These are phyloP conservation scores for Hyphodiscus hymeniophilus DNA, from an alignment of 495 filamentous ascomycete species.

Conservation along the genomic window DNA sequence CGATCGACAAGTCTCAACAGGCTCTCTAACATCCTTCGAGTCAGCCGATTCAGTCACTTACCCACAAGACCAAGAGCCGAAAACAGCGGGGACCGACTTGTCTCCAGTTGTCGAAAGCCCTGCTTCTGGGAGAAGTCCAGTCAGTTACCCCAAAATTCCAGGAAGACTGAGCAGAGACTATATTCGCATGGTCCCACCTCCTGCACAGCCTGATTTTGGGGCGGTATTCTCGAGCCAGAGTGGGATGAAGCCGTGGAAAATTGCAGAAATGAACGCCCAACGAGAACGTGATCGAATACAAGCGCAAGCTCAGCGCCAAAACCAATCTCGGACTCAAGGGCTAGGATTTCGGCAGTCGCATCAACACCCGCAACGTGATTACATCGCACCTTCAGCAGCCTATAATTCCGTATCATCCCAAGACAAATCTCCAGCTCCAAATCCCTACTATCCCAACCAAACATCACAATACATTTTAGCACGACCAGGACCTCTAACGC, in stretches of 20 bases:
- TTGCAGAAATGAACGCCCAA: conserved; percentile 16
- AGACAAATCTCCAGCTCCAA: neutral
- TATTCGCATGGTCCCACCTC: conserved; percentile 25
- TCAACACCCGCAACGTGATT: too few relatives aligned
- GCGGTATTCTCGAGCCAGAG: conserved; percentile 24
- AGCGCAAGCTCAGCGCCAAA: conserved; percentile 1
- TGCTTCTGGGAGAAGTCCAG: conserved; percentile 30
- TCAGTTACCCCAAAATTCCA: conserved; percentile 35
- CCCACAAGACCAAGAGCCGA: conserved; percentile 18
- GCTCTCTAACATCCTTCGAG: conserved; percentile 25
- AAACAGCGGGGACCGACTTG: conserved; percentile 23
- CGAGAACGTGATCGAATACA: conserved; percentile 2
- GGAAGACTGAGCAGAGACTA: conserved; percentile 18
- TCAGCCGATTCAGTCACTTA: conserved; percentile 12
- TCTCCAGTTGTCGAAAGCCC: conserved; percentile 40
- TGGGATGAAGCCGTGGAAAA: conserved; percentile 23
- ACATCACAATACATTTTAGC: too few relatives aligned
- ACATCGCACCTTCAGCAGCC: too few relatives aligned
- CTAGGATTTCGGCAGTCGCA: too few relatives aligned
- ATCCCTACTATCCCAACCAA: too few relatives aligned
- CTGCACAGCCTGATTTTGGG: conserved; percentile 25
- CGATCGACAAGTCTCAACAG: conserved; percentile 14
- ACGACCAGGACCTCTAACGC: neutral
- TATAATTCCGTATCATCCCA: too few relatives aligned
- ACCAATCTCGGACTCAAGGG: too few relatives aligned